Evolutionary conservation across 345 rosid genomes (phyloP), one percentile per base, ranked within the genome.

Genomic region (Clausena lansium): DNA sequence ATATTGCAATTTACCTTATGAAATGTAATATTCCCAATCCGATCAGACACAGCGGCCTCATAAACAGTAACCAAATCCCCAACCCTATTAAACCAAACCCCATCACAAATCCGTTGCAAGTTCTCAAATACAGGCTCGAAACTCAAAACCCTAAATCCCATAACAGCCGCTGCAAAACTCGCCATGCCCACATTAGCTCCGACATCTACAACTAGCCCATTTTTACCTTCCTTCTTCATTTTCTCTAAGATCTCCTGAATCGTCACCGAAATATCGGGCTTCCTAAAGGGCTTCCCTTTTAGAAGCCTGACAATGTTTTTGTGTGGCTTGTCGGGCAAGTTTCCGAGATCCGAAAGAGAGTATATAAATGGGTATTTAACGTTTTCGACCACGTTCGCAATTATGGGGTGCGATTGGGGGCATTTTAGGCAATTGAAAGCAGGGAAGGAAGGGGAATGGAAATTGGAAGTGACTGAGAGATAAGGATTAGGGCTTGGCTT

Each of bases 151-250:
- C 71, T 91, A 73, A 91, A 94, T 55, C 98, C 99, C 99, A 96
- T 91, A 9, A 90, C 98, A 0, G 99, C 90, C 0, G 99, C 98
- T 1, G 98, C 97, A 39, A 96, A 94, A 81, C 93, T 92, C 19
- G 98, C 98, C 98, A 96, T 94, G 4, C 99, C 99, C 8, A 96
- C 97, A 83, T 96, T 96, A 59, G 99, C 98, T 5, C 99, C 99
- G 4, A 96, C 98, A 85, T 96, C 99, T 60, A 96, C 86, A 24
- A 96, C 88, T 59, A 88, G 54, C 64, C 97, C 97, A 66, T 86
- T 77, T 76, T 81, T 83, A 54, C 86, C 87, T 62, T 72, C 79
- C 9, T 35, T 70, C n/a, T 81, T 86, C 83, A 82, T 73, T 47
- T 61, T 82, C 82, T 89, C 97, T 70, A 96, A 69, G 14, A 94